These are phyloP conservation scores for Salix arbutifolia DNA, from an alignment of 345 rosid species.

Conservation along the genomic window DNA sequence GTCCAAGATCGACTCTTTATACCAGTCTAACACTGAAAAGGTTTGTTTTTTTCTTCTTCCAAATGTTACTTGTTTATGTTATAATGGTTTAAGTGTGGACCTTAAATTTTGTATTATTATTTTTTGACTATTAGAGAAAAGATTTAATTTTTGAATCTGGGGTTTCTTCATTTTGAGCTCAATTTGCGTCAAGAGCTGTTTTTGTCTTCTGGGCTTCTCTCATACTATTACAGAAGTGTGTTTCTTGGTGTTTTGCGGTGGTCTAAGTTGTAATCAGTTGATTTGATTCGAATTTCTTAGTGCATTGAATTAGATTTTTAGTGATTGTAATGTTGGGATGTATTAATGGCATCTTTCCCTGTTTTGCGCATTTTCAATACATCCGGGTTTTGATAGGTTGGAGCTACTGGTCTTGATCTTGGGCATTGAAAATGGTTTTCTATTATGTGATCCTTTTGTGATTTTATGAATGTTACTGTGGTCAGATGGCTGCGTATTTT, in stretches of 20 bases:
- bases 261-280: background rate
- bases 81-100: background rate
- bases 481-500: background rate
- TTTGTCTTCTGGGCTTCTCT: conserved; percentile 1
- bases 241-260: background rate
- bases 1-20: conserved; percentile 76
- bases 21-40: conserved; percentile 88
- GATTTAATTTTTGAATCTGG: conserved; percentile 4
- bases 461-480: background rate
- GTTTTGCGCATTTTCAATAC: background rate
- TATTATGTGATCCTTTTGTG: background rate
- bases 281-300: background rate
- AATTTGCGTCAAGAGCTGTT: background rate
- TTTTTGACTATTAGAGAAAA: background rate
- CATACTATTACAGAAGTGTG: background rate
- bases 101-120: background rate
- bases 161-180: background rate
- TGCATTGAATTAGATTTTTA: background rate
- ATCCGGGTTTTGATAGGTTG: background rate
- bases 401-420: background rate
- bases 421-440: background rate
- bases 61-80: background rate
- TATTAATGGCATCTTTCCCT: background rate
- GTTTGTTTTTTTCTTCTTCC: conserved; percentile 27
- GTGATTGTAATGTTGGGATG: background rate